phyloP scores from a whole-genome alignment of 768 basidiomycete species.

The Calocybe cyanea region DNA sequence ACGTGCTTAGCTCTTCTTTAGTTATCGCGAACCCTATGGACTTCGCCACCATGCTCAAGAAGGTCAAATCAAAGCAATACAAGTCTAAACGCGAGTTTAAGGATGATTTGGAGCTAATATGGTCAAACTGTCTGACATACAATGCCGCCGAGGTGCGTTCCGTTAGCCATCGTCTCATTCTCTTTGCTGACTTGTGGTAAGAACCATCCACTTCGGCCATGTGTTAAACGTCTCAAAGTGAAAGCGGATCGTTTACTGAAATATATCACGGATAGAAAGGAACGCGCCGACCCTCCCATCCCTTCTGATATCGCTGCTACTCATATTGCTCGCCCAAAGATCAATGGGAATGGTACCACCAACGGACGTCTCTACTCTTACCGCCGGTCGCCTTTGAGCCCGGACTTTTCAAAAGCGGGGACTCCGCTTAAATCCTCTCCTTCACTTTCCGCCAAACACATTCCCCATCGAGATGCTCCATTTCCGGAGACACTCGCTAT shows the following conservation, averaged over 20 bases:
- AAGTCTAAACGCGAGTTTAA: slow-evolving; percentile 93
- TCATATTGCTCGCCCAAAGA: slow-evolving; percentile 28
- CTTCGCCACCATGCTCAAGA: slow-evolving; percentile 86
- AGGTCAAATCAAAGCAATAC: slow-evolving; percentile 89
- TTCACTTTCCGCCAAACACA: slow-evolving; percentile 19
- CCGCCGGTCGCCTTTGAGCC: slow-evolving; percentile 36
- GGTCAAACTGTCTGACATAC: slow-evolving; percentile 92
- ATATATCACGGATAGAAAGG: slow-evolving; percentile 86
- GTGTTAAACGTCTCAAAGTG: slow-evolving; percentile 73
- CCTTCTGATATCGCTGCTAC: slow-evolving; percentile 41
- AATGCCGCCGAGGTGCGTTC: slow-evolving; percentile 84
- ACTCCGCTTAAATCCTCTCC: slow-evolving; percentile 27
- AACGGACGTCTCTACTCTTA: slow-evolving; percentile 38
- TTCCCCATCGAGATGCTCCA: slow-evolving; percentile 36
- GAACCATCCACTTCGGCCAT: slow-evolving; percentile 86
- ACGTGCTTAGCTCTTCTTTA: slow-evolving; percentile 26
- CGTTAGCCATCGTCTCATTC: background rate
- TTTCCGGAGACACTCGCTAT: slow-evolving; percentile 71
- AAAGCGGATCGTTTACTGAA: slow-evolving; percentile 86
- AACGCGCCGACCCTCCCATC: slow-evolving; percentile 68
- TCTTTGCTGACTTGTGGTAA: slow-evolving; percentile 24
- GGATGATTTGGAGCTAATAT: slow-evolving; percentile 93
- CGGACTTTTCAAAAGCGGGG: slow-evolving; percentile 24
- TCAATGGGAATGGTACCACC: slow-evolving; percentile 38
- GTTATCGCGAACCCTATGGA: slow-evolving; percentile 97